Evolutionary conservation across 768 basidiomycete species (phyloP).

Genomic region (Lactarius deliciosus): DNA sequence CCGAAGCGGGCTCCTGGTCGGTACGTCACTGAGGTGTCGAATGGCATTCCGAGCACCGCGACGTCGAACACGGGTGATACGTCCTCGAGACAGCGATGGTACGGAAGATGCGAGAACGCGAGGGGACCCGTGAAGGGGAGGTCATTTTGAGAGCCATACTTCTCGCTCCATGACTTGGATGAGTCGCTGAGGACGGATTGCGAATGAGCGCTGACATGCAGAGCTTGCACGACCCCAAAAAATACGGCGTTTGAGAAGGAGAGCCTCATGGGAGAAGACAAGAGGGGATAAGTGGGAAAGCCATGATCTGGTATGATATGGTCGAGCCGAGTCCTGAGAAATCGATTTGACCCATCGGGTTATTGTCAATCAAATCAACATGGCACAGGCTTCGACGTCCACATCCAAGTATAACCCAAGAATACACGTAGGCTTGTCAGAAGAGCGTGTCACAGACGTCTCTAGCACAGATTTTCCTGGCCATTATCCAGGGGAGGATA

Average conservation of each 20-base stretch:
- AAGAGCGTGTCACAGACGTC: conserved; percentile 74
- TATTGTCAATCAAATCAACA: conserved; percentile 1
- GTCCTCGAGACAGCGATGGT: conserved; percentile 67
- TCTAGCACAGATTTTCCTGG: conserved; percentile 92
- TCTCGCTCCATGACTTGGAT: conserved; percentile 51
- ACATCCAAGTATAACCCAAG: conserved; percentile 39
- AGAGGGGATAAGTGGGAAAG: not conserved
- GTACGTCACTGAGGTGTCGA: conserved; percentile 61
- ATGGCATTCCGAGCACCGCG: conserved; percentile 77
- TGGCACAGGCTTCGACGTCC: conserved; percentile 21
- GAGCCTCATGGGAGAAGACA: conserved; percentile 2
- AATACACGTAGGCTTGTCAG: conserved; percentile 63
- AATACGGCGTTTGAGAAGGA: not conserved
- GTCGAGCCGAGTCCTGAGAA: not conserved
- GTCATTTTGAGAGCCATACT: conserved; percentile 75
- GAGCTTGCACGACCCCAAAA: not conserved
- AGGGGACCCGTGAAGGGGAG: conserved; percentile 77
- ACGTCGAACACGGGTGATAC: conserved; percentile 60
- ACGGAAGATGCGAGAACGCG: conserved; percentile 81
- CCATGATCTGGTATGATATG: not conserved
- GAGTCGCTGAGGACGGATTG: conserved; percentile 3
- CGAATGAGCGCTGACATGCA: conserved; percentile 4
- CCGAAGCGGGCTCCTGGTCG: conserved; percentile 80
- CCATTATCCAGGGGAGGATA: conserved; percentile 79
- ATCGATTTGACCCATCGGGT: not conserved